Base-by-base conservation (phyloP, 192 early-diverging fungal genomes). In the Physocladia obscura region DNA sequence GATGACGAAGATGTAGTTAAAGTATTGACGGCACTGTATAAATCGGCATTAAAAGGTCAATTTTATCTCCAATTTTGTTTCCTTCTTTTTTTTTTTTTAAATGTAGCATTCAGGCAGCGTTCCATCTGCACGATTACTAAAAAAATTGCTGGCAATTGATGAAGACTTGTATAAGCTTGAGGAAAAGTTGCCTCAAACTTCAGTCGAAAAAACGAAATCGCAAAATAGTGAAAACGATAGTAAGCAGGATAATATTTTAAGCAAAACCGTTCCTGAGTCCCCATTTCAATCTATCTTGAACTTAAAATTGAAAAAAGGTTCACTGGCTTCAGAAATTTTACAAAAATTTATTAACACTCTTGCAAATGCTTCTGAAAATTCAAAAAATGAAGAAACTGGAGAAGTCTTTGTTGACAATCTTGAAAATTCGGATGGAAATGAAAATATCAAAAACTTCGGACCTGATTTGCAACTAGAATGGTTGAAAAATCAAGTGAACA, bases 31-130 rank as follows among this genome's bases (percentile, higher is more conserved):
- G 49, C 62, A 5, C 36, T 65, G 32, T 49, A 38, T 0, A 65
- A 65, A 34, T 65, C 62, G 6, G 62, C 62, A 51, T 51, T 11
- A 5, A 65, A 65, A 51, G 62, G 62, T 34, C 4, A 13, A n/a
- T n/a, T n/a, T n/a, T n/a, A n/a, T n/a, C 19, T 24, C 21, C 31
- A n/a, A 1, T 34, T 31, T 8, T 57, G 30, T 57, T 31, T 57
- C 31, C 27, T 31, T 31, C 31, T 31, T 11, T 27, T 31, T 1
- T 35, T 32, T 11, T 13, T 17, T 34, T 21, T 31, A 0, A 65
- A 50, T 4, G 26, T 5, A 65, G n/a, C 44, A 32, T 32, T 31
- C 17, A 51, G 62, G 62, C n/a, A 51, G 48, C 22, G 48, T 51
- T 15, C 32, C 62, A 19, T 65, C 62, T n/a, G 62, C 62, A 4